A percentile compares a stretch with the other conserved stretches of the same genome.
phyloP scores from a whole-genome alignment of 1,139 yeast genomes.

The Debaryomyces singareniensis region DNA sequence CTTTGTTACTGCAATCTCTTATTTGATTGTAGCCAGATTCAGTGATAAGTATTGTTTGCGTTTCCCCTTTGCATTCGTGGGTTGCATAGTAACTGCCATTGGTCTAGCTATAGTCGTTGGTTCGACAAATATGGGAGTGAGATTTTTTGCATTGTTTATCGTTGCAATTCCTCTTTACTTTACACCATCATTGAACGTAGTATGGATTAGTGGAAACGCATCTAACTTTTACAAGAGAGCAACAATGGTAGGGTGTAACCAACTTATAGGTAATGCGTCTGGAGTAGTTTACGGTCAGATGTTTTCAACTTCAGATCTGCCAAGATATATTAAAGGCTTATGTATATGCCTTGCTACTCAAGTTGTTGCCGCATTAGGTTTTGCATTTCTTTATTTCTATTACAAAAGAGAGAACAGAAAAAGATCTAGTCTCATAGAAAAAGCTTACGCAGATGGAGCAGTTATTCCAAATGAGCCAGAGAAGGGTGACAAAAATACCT shows the following conservation, averaged over 20 bases:
- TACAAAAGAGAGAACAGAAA: slow-evolving; percentile 3
- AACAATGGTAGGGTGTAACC: slow-evolving; percentile 36
- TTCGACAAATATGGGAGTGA: slow-evolving; percentile 22
- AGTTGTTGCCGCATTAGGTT: slow-evolving; percentile 3
- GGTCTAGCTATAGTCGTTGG: slow-evolving; percentile 35
- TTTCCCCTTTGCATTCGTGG: slow-evolving; percentile 13
- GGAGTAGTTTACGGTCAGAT: slow-evolving; percentile 42
- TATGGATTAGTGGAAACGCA: slow-evolving; percentile 40
- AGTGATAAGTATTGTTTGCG: slow-evolving; percentile 27
- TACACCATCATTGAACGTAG: slow-evolving; percentile 35
- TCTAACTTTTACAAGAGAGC: slow-evolving; percentile 43
- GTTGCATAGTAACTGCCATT: slow-evolving; percentile 23
- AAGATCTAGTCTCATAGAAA: slow-evolving; percentile 1
- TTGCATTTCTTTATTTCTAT: slow-evolving; percentile 2
- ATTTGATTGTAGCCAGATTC: slow-evolving; percentile 26
- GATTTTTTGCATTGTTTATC: slow-evolving; percentile 43
- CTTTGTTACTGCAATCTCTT: slow-evolving; percentile 33
- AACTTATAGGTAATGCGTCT: slow-evolving; percentile 38
- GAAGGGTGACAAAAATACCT: slow-evolving; percentile 3
- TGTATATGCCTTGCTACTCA: slow-evolving; percentile 4
- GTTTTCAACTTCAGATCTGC: slow-evolving; percentile 4
- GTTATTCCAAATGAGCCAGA: slow-evolving; percentile 1
- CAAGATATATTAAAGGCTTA: slow-evolving; percentile 4
- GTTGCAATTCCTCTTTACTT: slow-evolving; percentile 32
- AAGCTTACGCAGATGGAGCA: slow-evolving; percentile 2